Conservation (phyloP, 805 yeast genomes). For the Ogataea salicorniae region DNA sequence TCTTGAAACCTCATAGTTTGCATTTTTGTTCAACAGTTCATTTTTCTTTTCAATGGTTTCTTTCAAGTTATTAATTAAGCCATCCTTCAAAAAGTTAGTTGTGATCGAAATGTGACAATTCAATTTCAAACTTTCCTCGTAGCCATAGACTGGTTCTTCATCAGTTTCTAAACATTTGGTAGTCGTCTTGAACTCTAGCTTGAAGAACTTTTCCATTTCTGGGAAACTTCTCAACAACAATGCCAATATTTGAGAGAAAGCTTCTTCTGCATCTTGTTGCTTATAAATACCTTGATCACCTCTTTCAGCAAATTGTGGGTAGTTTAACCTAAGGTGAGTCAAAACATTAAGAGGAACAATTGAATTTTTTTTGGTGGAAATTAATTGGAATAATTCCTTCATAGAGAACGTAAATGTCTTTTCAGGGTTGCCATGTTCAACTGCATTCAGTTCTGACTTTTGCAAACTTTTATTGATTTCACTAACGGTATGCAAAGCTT, state of each 20-base stretch:
- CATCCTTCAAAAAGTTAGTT: slow-evolving; percentile 86
- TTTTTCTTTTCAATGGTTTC: slow-evolving; percentile 78
- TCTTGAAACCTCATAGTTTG: slow-evolving; percentile 58
- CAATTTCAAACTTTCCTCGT: slow-evolving; percentile 63
- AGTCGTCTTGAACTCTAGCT: slow-evolving; percentile 56
- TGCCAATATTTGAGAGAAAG: slow-evolving; percentile 71
- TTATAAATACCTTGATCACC: slow-evolving; percentile 66
- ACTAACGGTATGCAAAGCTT: slow-evolving; percentile 43
- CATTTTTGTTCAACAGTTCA: slow-evolving; percentile 61
- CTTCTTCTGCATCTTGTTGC: slow-evolving; percentile 99
- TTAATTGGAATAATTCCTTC: slow-evolving; percentile 40
- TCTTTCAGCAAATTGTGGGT: slow-evolving; percentile 88
- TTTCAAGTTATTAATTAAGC: slow-evolving; percentile 64
- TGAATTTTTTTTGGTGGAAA: slow-evolving; percentile 37
- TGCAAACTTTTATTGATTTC: slow-evolving; percentile 35
- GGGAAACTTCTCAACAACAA: slow-evolving; percentile 45
- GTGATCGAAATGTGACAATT: slow-evolving; percentile 83
- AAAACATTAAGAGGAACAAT: slow-evolving; percentile 67
- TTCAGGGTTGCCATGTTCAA: slow-evolving; percentile 14
- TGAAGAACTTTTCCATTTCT: slow-evolving; percentile 54
- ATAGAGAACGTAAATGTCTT: slow-evolving; percentile 29
- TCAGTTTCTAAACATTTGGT: slow-evolving; percentile 56
- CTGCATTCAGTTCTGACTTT: slow-evolving; percentile 15
- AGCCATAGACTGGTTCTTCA: slow-evolving; percentile 38
- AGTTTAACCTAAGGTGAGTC: slow-evolving; percentile 55